A percentile compares a stretch with the other conserved stretches of the same genome.
These are phyloP conservation scores for Cladophialophora immunda DNA, from an alignment of 2,329 filamentous ascomycete species.

Conservation along the genomic window DNA sequence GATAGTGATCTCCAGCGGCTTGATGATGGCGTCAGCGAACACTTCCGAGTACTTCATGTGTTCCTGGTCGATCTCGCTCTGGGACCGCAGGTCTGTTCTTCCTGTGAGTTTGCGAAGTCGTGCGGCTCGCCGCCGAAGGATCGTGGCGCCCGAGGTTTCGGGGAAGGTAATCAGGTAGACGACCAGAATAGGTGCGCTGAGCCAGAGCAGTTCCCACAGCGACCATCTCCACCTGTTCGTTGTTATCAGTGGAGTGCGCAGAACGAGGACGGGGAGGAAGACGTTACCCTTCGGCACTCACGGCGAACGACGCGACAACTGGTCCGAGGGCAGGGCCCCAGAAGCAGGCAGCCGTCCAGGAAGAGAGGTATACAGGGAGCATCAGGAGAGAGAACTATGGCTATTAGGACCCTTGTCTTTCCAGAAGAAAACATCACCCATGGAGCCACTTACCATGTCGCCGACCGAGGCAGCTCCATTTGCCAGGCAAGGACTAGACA, in stretches of 20 bases:
- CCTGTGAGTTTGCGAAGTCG: constrained; percentile 69
- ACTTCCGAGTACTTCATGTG: constrained; percentile 58
- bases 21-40: constrained; percentile 63
- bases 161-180: constrained; percentile 69
- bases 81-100: constrained; percentile 63
- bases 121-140: constrained; percentile 67
- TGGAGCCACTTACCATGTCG: constrained; percentile 45
- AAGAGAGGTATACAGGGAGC: constrained; percentile 66
- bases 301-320: constrained; percentile 67
- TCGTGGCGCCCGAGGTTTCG: constrained; percentile 68
- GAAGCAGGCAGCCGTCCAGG: constrained; percentile 61
- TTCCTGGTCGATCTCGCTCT: constrained; percentile 70
- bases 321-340: constrained; percentile 66
- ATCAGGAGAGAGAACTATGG: constrained; percentile 59
- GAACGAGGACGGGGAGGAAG: neutral
- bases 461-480: constrained; percentile 59
- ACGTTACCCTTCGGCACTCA: constrained; percentile 55
- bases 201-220: constrained; percentile 67
- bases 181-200: constrained; percentile 65
- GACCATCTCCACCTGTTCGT: constrained; percentile 66
- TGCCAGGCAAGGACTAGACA: constrained; percentile 71
- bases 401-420: too few relatives aligned
- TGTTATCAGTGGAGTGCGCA: neutral
- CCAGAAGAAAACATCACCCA: too few relatives aligned
- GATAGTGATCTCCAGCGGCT: constrained; percentile 66